Percentiles rank a stretch among this genome's conserved stretches.
Conservation (phyloP, 148 eudicot species). For the Camellia sinensis region DNA sequence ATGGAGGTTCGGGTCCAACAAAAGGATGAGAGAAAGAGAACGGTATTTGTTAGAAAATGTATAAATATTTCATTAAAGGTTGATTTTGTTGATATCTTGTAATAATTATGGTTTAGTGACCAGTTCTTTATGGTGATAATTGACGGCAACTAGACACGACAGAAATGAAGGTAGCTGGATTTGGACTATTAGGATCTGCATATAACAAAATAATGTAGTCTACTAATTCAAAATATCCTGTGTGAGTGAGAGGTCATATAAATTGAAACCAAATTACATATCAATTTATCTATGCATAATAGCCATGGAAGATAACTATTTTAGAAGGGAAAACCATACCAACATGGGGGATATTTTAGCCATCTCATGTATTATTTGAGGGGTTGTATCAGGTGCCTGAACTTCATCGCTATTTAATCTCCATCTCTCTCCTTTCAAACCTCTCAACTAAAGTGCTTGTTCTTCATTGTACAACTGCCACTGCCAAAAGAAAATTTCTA, state of each 20-base stretch:
- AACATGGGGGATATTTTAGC: slow-evolving; percentile 32
- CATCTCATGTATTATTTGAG: slow-evolving; percentile 47
- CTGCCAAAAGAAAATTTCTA: slow-evolving; percentile 30
- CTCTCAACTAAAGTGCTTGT: slow-evolving; percentile 90
- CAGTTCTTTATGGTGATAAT: neutral
- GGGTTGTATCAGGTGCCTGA: slow-evolving; percentile 31
- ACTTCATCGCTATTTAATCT: slow-evolving; percentile 41
- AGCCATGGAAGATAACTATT: neutral
- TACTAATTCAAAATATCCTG: neutral
- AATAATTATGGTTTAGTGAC: too few species aligned
- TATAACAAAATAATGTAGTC: neutral
- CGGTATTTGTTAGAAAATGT: too few species aligned
- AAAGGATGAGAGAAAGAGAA: too few species aligned
- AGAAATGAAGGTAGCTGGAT: neutral
- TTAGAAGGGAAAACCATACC: slow-evolving; percentile 25
- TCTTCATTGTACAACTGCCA: slow-evolving; percentile 68
- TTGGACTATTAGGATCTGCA: neutral
- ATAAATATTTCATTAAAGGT: too few species aligned
- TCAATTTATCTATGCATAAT: neutral
- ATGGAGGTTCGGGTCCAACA: too few species aligned
- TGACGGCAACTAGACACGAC: neutral
- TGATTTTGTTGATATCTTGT: too few species aligned
- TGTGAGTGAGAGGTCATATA: neutral
- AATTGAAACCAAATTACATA: too few species aligned
- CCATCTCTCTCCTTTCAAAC: slow-evolving; percentile 76